Evolutionary conservation across 129 eudicot genomes (phyloP).

Genomic region (Glebionis coronaria): DNA sequence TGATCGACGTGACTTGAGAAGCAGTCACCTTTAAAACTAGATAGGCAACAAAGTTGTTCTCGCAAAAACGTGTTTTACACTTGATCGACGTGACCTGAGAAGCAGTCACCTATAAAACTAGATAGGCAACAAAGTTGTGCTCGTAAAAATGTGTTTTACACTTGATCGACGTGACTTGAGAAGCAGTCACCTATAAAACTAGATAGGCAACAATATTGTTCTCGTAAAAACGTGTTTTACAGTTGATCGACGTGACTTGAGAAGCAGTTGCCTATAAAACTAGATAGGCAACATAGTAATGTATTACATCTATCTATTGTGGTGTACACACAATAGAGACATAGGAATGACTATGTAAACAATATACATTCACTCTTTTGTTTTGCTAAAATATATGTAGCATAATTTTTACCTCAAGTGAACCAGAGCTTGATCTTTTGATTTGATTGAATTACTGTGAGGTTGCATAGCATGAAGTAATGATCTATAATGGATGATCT

Average conservation of each 20-base stretch:
- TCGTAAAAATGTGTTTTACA: no score
- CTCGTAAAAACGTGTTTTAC: no score
- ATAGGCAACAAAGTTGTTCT: no score
- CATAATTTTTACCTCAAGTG: conserved; percentile 12
- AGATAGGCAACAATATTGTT: no score
- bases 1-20: neutral
- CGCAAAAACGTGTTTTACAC: no score
- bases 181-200: no score
- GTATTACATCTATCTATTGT: conserved; percentile 1
- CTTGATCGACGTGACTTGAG: no score
- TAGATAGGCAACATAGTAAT: neutral
- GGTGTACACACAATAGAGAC: conserved; percentile 6
- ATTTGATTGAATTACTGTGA: neutral
- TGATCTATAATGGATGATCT: conserved; percentile 5
- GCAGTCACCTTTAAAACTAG: neutral
- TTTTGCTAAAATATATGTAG: conserved; percentile 10
- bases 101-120: no score
- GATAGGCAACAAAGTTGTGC: no score
- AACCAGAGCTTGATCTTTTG: conserved; percentile 4
- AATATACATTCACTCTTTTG: conserved; percentile 5
- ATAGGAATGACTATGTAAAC: conserved; percentile 6
- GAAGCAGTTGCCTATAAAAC: neutral
- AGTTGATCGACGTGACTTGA: neutral
- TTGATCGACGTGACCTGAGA: no score
- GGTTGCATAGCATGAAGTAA: conserved; percentile 4